Conservation (phyloP, 352 stramenopile species). For the Elongisporangium prolatum region DNA sequence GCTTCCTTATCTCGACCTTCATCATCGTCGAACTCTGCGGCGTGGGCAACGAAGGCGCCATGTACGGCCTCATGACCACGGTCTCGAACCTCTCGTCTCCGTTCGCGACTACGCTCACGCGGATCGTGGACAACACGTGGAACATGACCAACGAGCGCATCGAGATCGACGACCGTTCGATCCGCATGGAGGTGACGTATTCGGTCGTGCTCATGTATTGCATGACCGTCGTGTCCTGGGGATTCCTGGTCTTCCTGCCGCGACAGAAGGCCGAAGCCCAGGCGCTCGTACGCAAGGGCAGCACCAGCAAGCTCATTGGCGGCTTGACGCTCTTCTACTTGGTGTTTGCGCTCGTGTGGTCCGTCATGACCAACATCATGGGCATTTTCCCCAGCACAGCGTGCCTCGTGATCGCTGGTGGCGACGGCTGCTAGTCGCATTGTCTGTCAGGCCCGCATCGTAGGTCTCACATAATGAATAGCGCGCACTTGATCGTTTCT, state of each 20-base stretch:
- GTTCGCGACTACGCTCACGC: conserved; percentile 17
- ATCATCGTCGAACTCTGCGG: conserved; percentile 15
- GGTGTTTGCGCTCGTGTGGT: conserved; percentile 24
- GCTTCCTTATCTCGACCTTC: conserved; percentile 33
- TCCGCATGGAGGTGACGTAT: conserved; percentile 25
- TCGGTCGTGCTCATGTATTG: conserved; percentile 28
- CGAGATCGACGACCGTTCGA: conserved; percentile 16
- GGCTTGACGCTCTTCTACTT: conserved; percentile 29
- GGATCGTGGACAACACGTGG: conserved; percentile 18
- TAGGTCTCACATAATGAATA: no score
- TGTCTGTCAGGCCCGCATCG: no score
- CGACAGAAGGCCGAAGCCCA: conserved; percentile 32
- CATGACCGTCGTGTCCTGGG: conserved; percentile 26
- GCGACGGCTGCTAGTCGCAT: conserved; percentile 20
- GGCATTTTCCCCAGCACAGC: conserved; percentile 31
- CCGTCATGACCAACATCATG: conserved; percentile 36
- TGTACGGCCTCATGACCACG: conserved; percentile 22
- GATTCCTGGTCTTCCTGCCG: conserved; percentile 26
- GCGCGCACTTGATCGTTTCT: no score
- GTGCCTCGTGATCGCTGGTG: conserved; percentile 32
- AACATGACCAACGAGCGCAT: conserved; percentile 24
- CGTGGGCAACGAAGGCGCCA: conserved; percentile 19
- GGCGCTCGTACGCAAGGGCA: conserved; percentile 23
- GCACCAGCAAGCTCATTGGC: conserved; percentile 20
- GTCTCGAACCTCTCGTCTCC: conserved; percentile 17